Conservation (phyloP, 2,329 filamentous ascomycete species). For the Blastomyces parvus region DNA sequence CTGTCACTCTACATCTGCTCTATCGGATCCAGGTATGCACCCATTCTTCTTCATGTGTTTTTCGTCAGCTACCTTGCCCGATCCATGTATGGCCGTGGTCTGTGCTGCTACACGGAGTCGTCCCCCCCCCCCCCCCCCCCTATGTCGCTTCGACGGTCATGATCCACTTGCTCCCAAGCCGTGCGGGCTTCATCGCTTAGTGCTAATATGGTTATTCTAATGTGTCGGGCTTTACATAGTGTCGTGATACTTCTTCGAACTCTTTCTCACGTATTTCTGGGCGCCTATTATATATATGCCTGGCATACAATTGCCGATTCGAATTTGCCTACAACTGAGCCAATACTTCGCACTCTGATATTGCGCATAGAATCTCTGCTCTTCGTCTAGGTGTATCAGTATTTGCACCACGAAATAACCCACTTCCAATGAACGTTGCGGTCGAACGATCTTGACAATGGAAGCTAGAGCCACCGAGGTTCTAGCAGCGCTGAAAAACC, state of each 20-base stretch:
- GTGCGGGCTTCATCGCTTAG: background rate
- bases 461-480: conserved; percentile 48
- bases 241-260: background rate
- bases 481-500: conserved; percentile 47
- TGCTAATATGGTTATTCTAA: background rate
- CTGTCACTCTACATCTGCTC: background rate
- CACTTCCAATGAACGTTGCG: conserved; percentile 14
- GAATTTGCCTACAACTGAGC: background rate
- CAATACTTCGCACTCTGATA: background rate
- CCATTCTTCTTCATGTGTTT: background rate
- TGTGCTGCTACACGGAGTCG: background rate
- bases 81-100: background rate
- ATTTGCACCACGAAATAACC: background rate
- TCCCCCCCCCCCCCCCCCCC: background rate
- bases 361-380: background rate
- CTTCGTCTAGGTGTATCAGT: background rate
- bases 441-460: conserved; percentile 33
- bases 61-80: background rate
- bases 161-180: background rate
- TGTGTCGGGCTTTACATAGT: background rate
- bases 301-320: background rate
- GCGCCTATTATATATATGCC: background rate
- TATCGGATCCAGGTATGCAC: background rate
- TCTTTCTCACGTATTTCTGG: background rate
- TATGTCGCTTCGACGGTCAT: background rate